Percentiles rank a stretch among this genome's conserved stretches.
Conservation (phyloP, 2,329 filamentous ascomycete genomes). For the Aulographum hederae region DNA sequence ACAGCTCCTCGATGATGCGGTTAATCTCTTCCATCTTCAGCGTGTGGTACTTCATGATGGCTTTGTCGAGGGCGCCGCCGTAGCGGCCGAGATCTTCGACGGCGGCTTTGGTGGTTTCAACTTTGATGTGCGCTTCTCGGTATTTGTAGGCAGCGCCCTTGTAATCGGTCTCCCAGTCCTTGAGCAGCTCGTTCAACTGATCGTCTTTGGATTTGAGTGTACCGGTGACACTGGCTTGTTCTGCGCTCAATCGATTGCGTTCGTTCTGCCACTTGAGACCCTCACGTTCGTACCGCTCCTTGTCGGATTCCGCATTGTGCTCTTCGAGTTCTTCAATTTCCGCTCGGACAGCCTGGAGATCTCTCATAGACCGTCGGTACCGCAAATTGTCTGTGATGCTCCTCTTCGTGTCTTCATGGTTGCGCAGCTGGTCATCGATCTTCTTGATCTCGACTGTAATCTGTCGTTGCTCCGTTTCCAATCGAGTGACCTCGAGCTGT, state of each 20-base stretch:
- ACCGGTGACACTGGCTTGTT: conserved; percentile 58
- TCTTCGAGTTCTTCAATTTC: conserved; percentile 61
- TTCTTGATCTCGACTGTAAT: conserved; percentile 57
- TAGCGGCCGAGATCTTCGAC: conserved; percentile 81
- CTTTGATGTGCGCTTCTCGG: conserved; percentile 73
- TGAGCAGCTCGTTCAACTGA: conserved; percentile 51
- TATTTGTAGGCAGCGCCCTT: conserved; percentile 64
- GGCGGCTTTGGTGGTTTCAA: conserved; percentile 80
- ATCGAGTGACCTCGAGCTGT: conserved; percentile 43
- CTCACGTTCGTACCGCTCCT: conserved; percentile 53
- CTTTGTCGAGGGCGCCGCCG: conserved; percentile 70
- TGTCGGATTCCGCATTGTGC: conserved; percentile 69
- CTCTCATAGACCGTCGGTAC: conserved; percentile 57
- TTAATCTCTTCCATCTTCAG: conserved; percentile 99
- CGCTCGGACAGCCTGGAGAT: conserved; percentile 44
- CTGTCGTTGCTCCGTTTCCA: conserved; percentile 49
- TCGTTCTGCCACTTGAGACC: conserved; percentile 47
- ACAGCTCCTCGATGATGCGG: conserved; percentile 84
- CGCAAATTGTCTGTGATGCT: conserved; percentile 79
- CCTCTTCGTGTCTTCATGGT: conserved; percentile 66
- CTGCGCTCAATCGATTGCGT: conserved; percentile 50
- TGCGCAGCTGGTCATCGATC: conserved; percentile 57
- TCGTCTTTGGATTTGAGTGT: conserved; percentile 71
- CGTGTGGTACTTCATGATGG: conserved; percentile 91
- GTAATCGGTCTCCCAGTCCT: conserved; percentile 76